Evolutionary conservation across 1,284 basidiomycete species (phyloP), one percentile per base, ranked within the genome.

Genomic region (Cryptococcus amylolentus): DNA sequence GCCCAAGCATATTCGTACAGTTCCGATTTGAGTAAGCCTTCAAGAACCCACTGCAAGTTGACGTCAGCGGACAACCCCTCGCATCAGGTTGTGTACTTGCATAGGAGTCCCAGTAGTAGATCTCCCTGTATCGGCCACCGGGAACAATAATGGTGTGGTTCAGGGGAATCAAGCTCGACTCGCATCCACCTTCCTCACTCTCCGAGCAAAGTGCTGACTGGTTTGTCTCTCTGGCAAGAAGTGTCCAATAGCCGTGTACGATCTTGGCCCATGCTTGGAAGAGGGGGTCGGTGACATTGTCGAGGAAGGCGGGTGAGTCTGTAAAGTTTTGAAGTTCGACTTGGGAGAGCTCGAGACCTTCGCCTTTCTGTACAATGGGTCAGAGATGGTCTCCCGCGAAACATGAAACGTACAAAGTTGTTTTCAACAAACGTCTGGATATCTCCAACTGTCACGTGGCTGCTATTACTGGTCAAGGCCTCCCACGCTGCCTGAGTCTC

Each of bases 141-240:
- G 93, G 91, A 41, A 96, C 84, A 20, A 94, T 88, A 69, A 95
- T 90, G 0, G 89, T 90, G 67, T 94, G 83, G 69, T 95, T 94
- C 52, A 95, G 80, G 3, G 91, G 90, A 60, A 96, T 91, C 48
- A 96, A 79, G 1, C 87, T 83, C 71, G 88, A 89, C 69, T 89
- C 87, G 70, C 91, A 95, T 8, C 80, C 81, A 27, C 82, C 68
- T 23, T 35, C 4, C 31, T 6, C 31, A 35, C 10, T 10, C 31
- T 35, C 31, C 7, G 69, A 65, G 71, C 91, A 94, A 3, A 92
- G 72, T 1, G 83, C 79, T 0, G 84, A 83, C 16, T 79, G 66
- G 67, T 95, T 92, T 3, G 91, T 91, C 14, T 80, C 62, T 23
- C 73, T 70, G 49, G 89, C 86, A 3, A 96, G 83, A 56, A 88